Evolutionary conservation across 305 asterid genomes (phyloP).

Genomic region (Fraxinus baroniana): DNA sequence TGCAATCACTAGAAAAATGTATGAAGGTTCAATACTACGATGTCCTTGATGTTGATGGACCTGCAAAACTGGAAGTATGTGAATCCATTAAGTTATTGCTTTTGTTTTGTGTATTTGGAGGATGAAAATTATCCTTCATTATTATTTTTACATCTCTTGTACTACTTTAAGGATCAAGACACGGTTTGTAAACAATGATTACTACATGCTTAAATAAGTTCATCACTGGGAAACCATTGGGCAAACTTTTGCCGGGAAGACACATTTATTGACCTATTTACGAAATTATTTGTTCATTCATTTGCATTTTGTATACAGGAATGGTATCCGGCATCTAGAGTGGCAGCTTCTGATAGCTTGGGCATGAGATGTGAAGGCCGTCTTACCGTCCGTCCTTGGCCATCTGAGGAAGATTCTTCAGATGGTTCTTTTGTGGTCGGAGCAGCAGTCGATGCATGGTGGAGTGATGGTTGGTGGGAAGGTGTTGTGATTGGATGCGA

Average conservation of each 20-base stretch:
- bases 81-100: background rate
- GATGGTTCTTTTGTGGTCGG: constrained; percentile 27
- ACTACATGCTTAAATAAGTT: background rate
- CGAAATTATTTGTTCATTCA: background rate
- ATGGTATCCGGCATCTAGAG: constrained; percentile 33
- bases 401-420: constrained; percentile 10
- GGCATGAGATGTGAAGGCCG: constrained; percentile 45
- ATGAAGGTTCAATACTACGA: constrained; percentile 43
- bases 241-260: background rate
- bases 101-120: background rate
- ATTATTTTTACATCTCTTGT: background rate
- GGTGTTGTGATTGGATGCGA: constrained; percentile 30
- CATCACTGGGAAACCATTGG: background rate
- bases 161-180: background rate
- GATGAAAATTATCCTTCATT: background rate
- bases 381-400: constrained; percentile 42
- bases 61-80: constrained; percentile 54
- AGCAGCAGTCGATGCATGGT: constrained; percentile 50
- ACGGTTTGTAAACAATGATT: background rate
- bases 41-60: constrained; percentile 33
- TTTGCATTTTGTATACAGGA: constrained; percentile 30
- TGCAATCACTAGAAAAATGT: constrained; percentile 19
- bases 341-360: constrained; percentile 36
- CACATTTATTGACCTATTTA: background rate
- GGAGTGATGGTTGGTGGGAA: constrained; percentile 55